phyloP scores from a whole-genome alignment of 352 stramenopile species.

The Globisporangium solare region DNA sequence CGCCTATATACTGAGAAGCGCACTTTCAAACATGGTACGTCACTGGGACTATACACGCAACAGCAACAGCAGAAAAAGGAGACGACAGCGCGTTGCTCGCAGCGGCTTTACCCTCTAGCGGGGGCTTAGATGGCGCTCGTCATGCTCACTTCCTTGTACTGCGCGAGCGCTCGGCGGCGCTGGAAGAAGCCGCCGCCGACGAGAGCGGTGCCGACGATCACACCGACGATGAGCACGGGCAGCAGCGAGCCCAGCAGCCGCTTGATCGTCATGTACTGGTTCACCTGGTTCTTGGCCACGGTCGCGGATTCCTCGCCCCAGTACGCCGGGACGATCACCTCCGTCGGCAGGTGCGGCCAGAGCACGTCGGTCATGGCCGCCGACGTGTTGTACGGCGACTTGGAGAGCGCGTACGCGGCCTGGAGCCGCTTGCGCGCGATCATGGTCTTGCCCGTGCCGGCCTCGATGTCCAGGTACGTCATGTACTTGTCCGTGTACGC shows the following conservation, averaged over 20 bases:
- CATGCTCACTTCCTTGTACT: slow-evolving; percentile 8
- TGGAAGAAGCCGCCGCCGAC: slow-evolving; percentile 22
- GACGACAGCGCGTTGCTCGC: no score
- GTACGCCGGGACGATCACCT: slow-evolving; percentile 52
- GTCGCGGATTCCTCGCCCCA: slow-evolving; percentile 44
- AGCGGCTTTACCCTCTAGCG: no score
- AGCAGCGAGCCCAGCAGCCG: slow-evolving; percentile 39
- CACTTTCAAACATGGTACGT: no score
- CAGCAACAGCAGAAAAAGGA: no score
- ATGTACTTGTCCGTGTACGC: slow-evolving; percentile 27
- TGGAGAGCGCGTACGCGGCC: slow-evolving; percentile 28
- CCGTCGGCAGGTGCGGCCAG: slow-evolving; percentile 41
- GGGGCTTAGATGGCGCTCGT: slow-evolving; percentile 4
- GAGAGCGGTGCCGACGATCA: slow-evolving; percentile 32
- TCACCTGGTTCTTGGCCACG: slow-evolving; percentile 25
- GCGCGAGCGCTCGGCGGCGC: slow-evolving; percentile 1
- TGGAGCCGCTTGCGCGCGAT: slow-evolving; percentile 27
- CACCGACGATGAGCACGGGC: slow-evolving; percentile 50
- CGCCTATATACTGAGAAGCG: no score
- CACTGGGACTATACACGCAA: no score
- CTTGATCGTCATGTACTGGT: slow-evolving; percentile 41
- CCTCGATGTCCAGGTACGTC: slow-evolving; percentile 32
- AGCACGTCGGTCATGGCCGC: slow-evolving; percentile 55
- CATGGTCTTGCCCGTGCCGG: slow-evolving; percentile 37
- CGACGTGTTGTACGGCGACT: slow-evolving; percentile 22